Conservation (phyloP, 2,329 filamentous ascomycete species). For the Fusarium gaditjirri region DNA sequence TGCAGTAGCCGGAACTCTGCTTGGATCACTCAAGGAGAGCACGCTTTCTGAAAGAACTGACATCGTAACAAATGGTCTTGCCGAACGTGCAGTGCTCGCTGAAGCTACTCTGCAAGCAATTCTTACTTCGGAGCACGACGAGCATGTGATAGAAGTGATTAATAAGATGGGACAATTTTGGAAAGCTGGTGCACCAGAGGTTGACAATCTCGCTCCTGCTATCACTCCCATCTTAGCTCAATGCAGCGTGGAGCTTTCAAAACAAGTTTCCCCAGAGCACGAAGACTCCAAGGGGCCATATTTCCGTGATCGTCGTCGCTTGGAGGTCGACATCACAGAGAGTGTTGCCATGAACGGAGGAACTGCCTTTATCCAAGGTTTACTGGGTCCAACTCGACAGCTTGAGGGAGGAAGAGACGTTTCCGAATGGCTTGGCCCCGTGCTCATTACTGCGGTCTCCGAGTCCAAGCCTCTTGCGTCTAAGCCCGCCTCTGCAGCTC, state of each 20-base stretch:
- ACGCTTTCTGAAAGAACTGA: neutral
- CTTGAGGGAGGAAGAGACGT: constrained; percentile 18
- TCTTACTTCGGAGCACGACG: constrained; percentile 12
- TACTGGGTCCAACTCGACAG: constrained; percentile 19
- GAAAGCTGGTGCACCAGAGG: neutral
- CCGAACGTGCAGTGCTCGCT: constrained; percentile 38
- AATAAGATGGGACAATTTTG: constrained; percentile 23
- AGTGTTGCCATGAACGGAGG: neutral
- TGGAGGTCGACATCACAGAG: neutral
- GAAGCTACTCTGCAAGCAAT: constrained; percentile 37
- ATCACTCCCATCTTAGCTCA: constrained; percentile 4
- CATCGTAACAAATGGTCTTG: neutral
- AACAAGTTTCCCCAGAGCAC: neutral
- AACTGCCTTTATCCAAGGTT: constrained; percentile 3
- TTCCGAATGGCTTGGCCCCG: constrained; percentile 10
- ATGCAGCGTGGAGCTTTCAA: constrained; percentile 8
- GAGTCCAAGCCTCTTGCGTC: neutral
- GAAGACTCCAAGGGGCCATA: neutral
- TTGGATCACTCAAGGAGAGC: neutral
- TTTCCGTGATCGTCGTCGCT: neutral
- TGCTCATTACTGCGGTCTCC: constrained; percentile 5
- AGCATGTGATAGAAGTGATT: constrained; percentile 10
- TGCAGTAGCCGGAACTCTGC: neutral
- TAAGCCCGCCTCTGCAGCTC: neutral
- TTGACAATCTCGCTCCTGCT: constrained; percentile 11